Evolutionary conservation across 1,139 yeast genomes (phyloP).

Genomic region (Magnusiomyces fungicola): DNA sequence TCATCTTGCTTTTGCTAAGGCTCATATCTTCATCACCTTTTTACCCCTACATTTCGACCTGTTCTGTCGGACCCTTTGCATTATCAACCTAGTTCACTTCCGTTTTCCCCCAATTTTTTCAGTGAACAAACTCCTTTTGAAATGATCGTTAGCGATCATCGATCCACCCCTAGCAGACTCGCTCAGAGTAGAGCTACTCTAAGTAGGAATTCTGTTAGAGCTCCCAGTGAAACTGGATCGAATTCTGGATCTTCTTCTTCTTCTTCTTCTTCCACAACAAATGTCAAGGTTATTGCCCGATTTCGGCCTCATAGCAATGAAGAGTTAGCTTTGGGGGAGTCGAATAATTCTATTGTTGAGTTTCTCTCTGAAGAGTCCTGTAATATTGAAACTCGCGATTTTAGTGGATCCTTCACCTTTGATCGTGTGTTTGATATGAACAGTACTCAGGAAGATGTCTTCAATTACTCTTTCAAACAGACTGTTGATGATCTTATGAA

Average conservation of each 20-base stretch:
- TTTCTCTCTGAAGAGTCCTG: slow-evolving; percentile 38
- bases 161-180: slow-evolving; percentile 10
- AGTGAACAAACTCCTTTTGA: background rate
- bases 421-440: slow-evolving; percentile 56
- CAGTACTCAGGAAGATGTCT: slow-evolving; percentile 52
- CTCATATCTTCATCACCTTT: too few species aligned
- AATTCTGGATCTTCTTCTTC: background rate
- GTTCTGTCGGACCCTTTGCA: too few species aligned
- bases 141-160: slow-evolving; percentile 4
- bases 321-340: background rate
- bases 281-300: slow-evolving; percentile 58
- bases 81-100: background rate
- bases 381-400: slow-evolving; percentile 39
- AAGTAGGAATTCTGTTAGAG: slow-evolving; percentile 9
- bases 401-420: slow-evolving; percentile 44
- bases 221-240: background rate
- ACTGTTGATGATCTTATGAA: slow-evolving; percentile 61
- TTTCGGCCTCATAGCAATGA: slow-evolving; percentile 42
- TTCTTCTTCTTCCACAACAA: slow-evolving; percentile 1
- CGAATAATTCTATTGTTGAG: slow-evolving; percentile 34
- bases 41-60: too few species aligned
- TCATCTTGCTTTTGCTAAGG: background rate
- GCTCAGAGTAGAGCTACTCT: too few species aligned
- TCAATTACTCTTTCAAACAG: slow-evolving; percentile 49
- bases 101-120: background rate